These are phyloP conservation scores for Pythium rishiriense DNA, from an alignment of 352 stramenopile species.

Conservation along the genomic window DNA sequence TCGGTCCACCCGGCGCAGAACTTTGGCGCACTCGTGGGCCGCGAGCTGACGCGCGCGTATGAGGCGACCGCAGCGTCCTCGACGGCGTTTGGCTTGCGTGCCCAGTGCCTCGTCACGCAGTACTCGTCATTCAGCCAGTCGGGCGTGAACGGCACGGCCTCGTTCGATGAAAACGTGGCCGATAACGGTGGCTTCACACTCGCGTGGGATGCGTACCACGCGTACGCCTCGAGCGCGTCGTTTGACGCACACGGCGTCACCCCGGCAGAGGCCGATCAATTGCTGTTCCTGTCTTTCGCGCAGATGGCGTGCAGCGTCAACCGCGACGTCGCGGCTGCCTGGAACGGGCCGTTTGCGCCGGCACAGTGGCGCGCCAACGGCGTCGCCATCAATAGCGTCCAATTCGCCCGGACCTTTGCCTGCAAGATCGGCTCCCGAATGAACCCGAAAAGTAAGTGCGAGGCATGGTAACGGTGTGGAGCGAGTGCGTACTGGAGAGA, in stretches of 20 bases:
- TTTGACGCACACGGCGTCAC: conserved; percentile 10
- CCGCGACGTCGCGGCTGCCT: conserved; percentile 35
- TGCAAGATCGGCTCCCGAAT: conserved; percentile 18
- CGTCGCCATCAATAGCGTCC: conserved; percentile 25
- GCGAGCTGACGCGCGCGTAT: conserved; percentile 95
- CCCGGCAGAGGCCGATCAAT: conserved; percentile 38
- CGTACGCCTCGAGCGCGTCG: conserved; percentile 14
- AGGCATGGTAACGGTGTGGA: conserved; percentile 30
- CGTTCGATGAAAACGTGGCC: conserved; percentile 74
- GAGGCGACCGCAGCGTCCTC: conserved; percentile 88
- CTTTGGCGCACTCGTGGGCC: conserved; percentile 90
- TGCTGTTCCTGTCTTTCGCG: conserved; percentile 60
- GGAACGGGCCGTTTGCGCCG: conserved; percentile 23
- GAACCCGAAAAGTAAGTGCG: conserved; percentile 29
- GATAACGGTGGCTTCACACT: conserved; percentile 68
- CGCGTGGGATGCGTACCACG: conserved; percentile 57
- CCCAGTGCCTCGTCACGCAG: conserved; percentile 53
- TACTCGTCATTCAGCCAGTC: conserved; percentile 44
- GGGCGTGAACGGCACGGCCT: conserved; percentile 57
- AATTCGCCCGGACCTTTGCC: conserved; percentile 24
- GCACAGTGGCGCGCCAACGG: conserved; percentile 26
- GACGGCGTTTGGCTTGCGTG: conserved; percentile 69
- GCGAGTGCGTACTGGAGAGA: too few species aligned
- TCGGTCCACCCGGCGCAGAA: conserved; percentile 82
- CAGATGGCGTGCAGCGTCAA: conserved; percentile 62